Evolutionary conservation across 1,284 basidiomycete species (phyloP).

Genomic region (Nidula niveotomentosa): DNA sequence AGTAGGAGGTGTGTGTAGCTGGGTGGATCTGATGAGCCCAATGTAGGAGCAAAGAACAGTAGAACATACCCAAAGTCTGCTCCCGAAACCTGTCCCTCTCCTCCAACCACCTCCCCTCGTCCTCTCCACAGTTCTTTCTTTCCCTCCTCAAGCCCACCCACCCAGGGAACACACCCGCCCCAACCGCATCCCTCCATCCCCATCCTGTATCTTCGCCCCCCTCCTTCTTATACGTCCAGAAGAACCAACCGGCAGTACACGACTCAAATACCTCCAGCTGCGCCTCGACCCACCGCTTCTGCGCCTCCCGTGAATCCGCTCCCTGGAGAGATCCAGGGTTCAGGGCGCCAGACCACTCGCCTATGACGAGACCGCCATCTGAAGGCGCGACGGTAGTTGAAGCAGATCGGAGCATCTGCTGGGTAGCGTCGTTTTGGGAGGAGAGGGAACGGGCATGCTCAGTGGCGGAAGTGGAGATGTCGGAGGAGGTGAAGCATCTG

Average conservation of each 20-base stretch:
- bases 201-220: conserved; percentile 72
- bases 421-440: conserved; percentile 28
- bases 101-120: conserved; percentile 17
- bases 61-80: conserved; percentile 39
- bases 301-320: conserved; percentile 37
- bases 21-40: conserved; percentile 2
- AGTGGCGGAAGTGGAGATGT: conserved; percentile 55
- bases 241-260: conserved; percentile 78
- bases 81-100: conserved; percentile 8
- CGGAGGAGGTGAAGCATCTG: conserved; percentile 73
- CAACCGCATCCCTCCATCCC: conserved; percentile 72
- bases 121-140: conserved; percentile 15
- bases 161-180: conserved; percentile 59
- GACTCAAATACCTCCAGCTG: conserved; percentile 72
- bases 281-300: conserved; percentile 57
- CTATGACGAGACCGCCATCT: conserved; percentile 68
- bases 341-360: conserved; percentile 85
- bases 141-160: conserved; percentile 24
- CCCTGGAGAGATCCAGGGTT: conserved; percentile 65
- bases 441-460: conserved; percentile 53
- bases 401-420: conserved; percentile 24
- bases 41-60: not conserved
- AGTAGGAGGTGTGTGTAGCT: conserved; percentile 60
- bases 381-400: conserved; percentile 39
- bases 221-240: conserved; percentile 88